These are phyloP conservation scores for Plasmodium vivax DNA, from an alignment of 169 alveolate genomes.

Conservation along the genomic window DNA sequence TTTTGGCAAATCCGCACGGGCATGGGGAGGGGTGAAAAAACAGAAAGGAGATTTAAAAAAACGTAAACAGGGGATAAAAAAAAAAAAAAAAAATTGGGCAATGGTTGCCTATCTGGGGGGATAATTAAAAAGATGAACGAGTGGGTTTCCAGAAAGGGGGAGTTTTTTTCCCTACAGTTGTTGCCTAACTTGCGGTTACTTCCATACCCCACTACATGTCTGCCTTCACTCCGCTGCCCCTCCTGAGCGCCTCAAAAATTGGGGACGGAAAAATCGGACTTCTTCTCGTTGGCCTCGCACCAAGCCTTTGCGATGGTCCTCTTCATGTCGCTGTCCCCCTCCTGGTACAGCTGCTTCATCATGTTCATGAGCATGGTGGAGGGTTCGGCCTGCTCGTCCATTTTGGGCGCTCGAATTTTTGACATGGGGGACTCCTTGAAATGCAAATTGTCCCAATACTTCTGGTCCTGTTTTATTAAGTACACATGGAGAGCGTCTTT, in stretches of 20 bases:
- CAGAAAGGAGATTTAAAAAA: not conserved
- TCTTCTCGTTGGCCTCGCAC: slow-evolving; percentile 85
- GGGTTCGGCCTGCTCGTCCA: slow-evolving; percentile 78
- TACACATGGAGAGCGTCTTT: slow-evolving; percentile 51
- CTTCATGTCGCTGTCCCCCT: slow-evolving; percentile 94
- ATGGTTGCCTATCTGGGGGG: not conserved
- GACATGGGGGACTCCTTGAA: slow-evolving; percentile 72
- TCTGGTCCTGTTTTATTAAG: slow-evolving; percentile 42
- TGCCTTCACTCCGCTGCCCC: not conserved
- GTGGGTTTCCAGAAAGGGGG: not conserved
- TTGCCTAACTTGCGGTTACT: not conserved
- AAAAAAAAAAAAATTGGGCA: not conserved
- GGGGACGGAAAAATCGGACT: slow-evolving; percentile 41
- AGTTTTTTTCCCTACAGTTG: not conserved
- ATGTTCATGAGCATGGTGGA: slow-evolving; percentile 80
- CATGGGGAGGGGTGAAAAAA: not conserved
- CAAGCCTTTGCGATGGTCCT: slow-evolving; percentile 96
- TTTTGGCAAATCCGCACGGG: not conserved
- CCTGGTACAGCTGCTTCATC: slow-evolving; percentile 82
- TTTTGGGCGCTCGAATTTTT: slow-evolving; percentile 33
- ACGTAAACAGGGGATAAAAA: not conserved
- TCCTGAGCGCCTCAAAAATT: slow-evolving; percentile 11
- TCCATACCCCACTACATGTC: not conserved
- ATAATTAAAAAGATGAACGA: not conserved
- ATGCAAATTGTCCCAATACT: slow-evolving; percentile 71